Evolutionary conservation across 2,329 filamentous ascomycete genomes (phyloP).

Genomic region (Thermothelomyces thermophilus): DNA sequence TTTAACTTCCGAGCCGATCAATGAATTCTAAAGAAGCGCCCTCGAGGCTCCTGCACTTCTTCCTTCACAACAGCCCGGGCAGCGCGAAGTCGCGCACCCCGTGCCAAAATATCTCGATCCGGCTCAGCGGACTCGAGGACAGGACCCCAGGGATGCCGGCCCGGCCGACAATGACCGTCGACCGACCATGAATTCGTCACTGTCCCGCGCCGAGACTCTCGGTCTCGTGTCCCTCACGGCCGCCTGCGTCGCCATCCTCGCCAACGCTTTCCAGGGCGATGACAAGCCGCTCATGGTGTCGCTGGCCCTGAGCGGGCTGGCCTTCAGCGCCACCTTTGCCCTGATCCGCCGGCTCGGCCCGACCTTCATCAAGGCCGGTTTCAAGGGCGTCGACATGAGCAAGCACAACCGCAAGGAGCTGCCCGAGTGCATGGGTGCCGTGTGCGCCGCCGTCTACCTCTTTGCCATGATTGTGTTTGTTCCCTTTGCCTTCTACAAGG

Average conservation of each 20-base stretch:
- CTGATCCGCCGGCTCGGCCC: constrained; percentile 91
- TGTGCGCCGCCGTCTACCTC: constrained; percentile 89
- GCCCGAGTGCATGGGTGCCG: constrained; percentile 92
- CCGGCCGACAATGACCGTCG: not conserved
- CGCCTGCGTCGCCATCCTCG: constrained; percentile 65
- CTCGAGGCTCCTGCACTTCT: not conserved
- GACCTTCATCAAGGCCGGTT: constrained; percentile 78
- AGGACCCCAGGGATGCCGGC: not conserved
- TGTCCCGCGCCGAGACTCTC: constrained; percentile 48
- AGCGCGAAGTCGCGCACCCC: too few relatives aligned
- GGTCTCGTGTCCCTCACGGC: constrained; percentile 56
- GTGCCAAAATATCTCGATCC: too few relatives aligned
- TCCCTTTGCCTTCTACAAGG: constrained; percentile 96
- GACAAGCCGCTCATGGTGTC: constrained; percentile 87
- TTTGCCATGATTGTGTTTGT: constrained; percentile 86
- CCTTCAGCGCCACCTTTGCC: constrained; percentile 74
- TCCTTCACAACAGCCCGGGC: not conserved
- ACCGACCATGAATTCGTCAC: constrained; percentile 26
- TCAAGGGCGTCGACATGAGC: constrained; percentile 84
- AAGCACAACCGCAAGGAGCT: constrained; percentile 65
- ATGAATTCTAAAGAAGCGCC: not conserved
- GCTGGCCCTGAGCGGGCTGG: constrained; percentile 76
- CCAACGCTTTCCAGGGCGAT: constrained; percentile 75
- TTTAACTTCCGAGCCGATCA: not conserved
- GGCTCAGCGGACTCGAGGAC: too few relatives aligned